These are phyloP conservation scores for Aspergillus ruber DNA, from an alignment of 2,329 filamentous ascomycete species.

Conservation along the genomic window DNA sequence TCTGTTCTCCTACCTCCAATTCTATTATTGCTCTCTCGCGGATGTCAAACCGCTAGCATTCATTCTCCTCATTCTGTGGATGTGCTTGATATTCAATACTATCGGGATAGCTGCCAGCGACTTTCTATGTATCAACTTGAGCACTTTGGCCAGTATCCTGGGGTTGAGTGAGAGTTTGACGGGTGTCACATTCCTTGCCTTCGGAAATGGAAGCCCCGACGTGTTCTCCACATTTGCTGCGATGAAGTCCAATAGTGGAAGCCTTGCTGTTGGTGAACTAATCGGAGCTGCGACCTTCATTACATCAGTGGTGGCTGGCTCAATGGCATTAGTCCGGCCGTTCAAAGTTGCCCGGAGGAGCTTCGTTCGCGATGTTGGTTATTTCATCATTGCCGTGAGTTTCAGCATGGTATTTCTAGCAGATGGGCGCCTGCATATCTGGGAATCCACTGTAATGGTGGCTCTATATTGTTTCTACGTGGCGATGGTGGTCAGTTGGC, in stretches of 20 bases:
- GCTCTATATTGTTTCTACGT: constrained; percentile 89
- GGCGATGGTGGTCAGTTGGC: constrained; percentile 78
- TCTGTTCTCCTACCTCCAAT: constrained; percentile 74
- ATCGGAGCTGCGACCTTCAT: constrained; percentile 95
- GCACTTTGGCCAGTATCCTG: constrained; percentile 80
- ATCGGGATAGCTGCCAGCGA: constrained; percentile 97
- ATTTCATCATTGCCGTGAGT: constrained; percentile 79
- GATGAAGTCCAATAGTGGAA: constrained; percentile 95
- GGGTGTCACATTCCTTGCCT: constrained; percentile 91
- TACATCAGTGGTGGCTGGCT: constrained; percentile 89
- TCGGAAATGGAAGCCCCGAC: constrained; percentile 96
- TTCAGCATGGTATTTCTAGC: constrained; percentile 85
- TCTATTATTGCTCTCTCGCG: constrained; percentile 81
- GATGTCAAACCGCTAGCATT: constrained; percentile 72
- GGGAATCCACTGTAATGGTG: constrained; percentile 90
- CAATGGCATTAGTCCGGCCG: constrained; percentile 93
- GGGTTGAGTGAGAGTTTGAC: constrained; percentile 94
- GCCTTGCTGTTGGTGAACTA: constrained; percentile 88
- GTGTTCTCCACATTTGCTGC: constrained; percentile 98
- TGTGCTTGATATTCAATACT: constrained; percentile 85
- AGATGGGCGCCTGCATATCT: constrained; percentile 75
- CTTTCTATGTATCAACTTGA: constrained; percentile 96
- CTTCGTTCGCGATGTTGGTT: constrained; percentile 84
- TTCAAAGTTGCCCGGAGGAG: constrained; percentile 86
- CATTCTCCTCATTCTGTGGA: constrained; percentile 69